Conservation (phyloP, 805 yeast genomes). For the Candida palmyrensis region DNA sequence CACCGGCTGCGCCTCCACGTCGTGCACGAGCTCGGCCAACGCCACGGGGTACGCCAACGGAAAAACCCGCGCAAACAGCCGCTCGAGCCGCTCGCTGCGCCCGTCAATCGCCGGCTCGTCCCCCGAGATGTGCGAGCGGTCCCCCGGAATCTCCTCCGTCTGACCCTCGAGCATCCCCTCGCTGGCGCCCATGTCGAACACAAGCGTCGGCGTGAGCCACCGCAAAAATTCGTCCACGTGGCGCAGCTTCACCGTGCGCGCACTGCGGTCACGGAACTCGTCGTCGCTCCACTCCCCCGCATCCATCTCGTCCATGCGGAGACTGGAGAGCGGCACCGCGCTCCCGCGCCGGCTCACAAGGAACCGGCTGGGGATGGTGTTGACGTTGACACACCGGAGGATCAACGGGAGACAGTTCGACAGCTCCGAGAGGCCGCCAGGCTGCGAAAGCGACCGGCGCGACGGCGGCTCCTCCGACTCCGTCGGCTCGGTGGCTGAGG, state of each 20-base stretch:
- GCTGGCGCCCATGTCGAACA: slow-evolving; percentile 27
- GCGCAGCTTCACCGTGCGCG: slow-evolving; percentile 15
- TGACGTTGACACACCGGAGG: slow-evolving; percentile 56
- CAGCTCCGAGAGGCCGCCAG: slow-evolving; percentile 22
- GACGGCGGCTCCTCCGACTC: background rate
- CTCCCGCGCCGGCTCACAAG: slow-evolving; percentile 27
- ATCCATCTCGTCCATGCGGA: slow-evolving; percentile 31
- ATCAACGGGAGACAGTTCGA: slow-evolving; percentile 67
- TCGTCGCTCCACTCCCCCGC: slow-evolving; percentile 25
- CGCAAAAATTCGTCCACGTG: slow-evolving; percentile 29
- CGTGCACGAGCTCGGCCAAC: slow-evolving; percentile 30
- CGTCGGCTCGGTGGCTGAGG: background rate
- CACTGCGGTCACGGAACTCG: slow-evolving; percentile 10
- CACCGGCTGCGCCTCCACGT: slow-evolving; percentile 4
- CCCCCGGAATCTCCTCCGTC: slow-evolving; percentile 6
- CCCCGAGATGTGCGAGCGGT: too few relatives aligned
- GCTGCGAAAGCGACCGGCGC: too few relatives aligned
- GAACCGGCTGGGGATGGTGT: slow-evolving; percentile 55
- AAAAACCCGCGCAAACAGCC: slow-evolving; percentile 18
- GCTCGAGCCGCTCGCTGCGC: too few relatives aligned
- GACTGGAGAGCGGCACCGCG: slow-evolving; percentile 17
- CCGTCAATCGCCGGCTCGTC: too few relatives aligned
- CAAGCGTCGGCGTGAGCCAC: slow-evolving; percentile 38
- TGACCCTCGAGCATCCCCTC: slow-evolving; percentile 9
- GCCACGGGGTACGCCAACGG: slow-evolving; percentile 28